Base-by-base conservation (phyloP, 2,329 filamentous ascomycete genomes). In the Coleophoma cylindrospora region DNA sequence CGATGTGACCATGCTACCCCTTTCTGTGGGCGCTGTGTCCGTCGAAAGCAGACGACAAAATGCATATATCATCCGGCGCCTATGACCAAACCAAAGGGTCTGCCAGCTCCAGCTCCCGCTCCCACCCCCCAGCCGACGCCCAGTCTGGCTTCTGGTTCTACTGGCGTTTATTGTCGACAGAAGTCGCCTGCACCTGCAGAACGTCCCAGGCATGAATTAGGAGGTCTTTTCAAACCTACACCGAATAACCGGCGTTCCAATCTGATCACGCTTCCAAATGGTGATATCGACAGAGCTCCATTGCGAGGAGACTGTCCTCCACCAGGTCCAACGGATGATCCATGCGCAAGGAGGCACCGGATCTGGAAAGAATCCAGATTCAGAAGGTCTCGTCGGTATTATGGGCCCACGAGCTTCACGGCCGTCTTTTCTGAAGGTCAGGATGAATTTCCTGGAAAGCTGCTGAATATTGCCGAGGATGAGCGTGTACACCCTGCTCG, bases 51-150 rank as follows among this genome's bases (percentile, higher is more conserved):
- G 13, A 61, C 54, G 11, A 45, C 50, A 7, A 55, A 50, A 49
- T 64, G 60, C 40, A 51, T 61, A 11, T 63, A 64, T 48, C 60
- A 62, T 47, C 60, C 61, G 41, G 54, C 55, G 8, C 60, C 61
- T 10, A 61, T 62, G 58, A 59, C 61, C 4, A 57, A 48, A 54
- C 47, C 43, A 7, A 51, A 52, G 32, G 7, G 7, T 9, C 7
- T 38, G 4, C 36, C 36, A 38, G 36, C 36, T 38, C 36, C 36
- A 38, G 11, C 36, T 3, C 36, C 36, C 4, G 15, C 15, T 17
- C 36, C 13, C 5, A 17, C 36, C 7, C 15, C 36, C 7, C 36
- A 38, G 36, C 7, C 36, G 12, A 10, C 27, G 7, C 27, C 7
- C 27, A 27, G 27, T 27, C 27, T 27, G 27, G 27, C 9, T 27